phyloP scores from a whole-genome alignment of 1,284 basidiomycete genomes.

The Trametes polyzona region DNA sequence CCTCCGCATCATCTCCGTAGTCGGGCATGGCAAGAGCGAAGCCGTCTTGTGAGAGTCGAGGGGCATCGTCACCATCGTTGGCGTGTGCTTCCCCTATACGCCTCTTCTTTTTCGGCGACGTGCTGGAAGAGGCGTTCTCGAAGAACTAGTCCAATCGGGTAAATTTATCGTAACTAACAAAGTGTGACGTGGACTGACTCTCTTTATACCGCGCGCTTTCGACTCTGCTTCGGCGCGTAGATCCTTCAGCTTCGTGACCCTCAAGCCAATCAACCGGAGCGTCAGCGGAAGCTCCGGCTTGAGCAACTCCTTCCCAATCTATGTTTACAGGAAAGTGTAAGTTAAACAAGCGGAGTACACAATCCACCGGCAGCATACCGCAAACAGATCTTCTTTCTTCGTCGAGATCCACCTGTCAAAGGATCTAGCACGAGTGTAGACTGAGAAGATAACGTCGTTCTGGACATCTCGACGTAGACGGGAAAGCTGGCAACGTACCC shows the following conservation, averaged over 20 bases:
- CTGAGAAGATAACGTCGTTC: slow-evolving; percentile 40
- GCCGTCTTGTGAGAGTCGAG: slow-evolving; percentile 28
- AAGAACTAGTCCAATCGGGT: slow-evolving; percentile 53
- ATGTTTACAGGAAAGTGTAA: not conserved
- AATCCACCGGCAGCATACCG: slow-evolving; percentile 47
- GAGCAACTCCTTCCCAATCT: slow-evolving; percentile 85
- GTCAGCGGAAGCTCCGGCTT: slow-evolving; percentile 77
- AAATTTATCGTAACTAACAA: not conserved
- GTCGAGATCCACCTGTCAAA: slow-evolving; percentile 72
- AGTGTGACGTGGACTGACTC: slow-evolving; percentile 44
- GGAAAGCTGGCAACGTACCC: slow-evolving; percentile 54
- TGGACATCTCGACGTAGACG: not conserved
- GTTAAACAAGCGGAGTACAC: not conserved
- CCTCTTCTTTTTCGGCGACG: slow-evolving; percentile 47
- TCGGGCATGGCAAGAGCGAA: slow-evolving; percentile 54
- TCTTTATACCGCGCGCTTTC: slow-evolving; percentile 60
- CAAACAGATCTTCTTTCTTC: slow-evolving; percentile 79
- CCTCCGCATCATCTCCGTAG: slow-evolving; percentile 54
- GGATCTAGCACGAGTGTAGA: slow-evolving; percentile 83
- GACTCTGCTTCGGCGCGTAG: slow-evolving; percentile 53
- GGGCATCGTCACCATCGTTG: slow-evolving; percentile 35
- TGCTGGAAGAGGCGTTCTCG: slow-evolving; percentile 40
- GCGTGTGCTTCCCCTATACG: slow-evolving; percentile 14
- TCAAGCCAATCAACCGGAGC: slow-evolving; percentile 80
- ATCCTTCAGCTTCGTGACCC: slow-evolving; percentile 86